phyloP scores from a whole-genome alignment of 345 rosid species.

The Lumnitzera racemosa region DNA sequence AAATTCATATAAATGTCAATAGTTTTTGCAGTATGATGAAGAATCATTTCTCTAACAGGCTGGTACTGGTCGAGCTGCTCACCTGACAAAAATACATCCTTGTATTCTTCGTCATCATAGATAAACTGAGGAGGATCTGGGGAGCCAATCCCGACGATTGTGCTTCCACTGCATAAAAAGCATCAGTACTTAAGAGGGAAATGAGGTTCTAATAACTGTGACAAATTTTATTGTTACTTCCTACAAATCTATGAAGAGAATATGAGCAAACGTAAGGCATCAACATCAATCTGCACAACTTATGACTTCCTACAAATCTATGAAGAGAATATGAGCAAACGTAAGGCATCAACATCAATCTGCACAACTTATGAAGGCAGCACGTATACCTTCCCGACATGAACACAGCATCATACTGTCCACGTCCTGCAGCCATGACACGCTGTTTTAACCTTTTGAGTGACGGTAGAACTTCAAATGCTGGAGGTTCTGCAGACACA shows the following conservation, averaged over 20 bases:
- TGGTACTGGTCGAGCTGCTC: conserved; percentile 8
- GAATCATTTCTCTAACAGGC: neutral
- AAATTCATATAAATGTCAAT: neutral
- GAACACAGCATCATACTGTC: conserved; percentile 81
- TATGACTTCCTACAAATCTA: too few relatives aligned
- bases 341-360: conserved; percentile 1
- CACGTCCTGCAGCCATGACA: conserved; percentile 68
- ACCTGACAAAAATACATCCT: conserved; percentile 83
- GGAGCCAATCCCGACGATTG: conserved; percentile 88
- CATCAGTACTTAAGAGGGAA: conserved; percentile 3
- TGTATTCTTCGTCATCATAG: conserved; percentile 71
- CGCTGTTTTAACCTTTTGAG: conserved; percentile 81
- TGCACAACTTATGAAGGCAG: neutral
- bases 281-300: neutral
- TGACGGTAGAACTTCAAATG: conserved; percentile 86
- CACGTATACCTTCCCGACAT: conserved; percentile 86
- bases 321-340: neutral
- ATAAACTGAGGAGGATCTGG: conserved; percentile 90
- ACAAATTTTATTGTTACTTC: too few relatives aligned
- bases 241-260: neutral
- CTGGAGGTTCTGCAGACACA: conserved; percentile 71
- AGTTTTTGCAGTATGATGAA: neutral
- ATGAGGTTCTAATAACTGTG: neutral
- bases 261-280: neutral
- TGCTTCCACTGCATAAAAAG: conserved; percentile 68